These are phyloP conservation scores for Conticribra guillardii DNA, from an alignment of 108 stramenopile genomes.

Conservation along the genomic window DNA sequence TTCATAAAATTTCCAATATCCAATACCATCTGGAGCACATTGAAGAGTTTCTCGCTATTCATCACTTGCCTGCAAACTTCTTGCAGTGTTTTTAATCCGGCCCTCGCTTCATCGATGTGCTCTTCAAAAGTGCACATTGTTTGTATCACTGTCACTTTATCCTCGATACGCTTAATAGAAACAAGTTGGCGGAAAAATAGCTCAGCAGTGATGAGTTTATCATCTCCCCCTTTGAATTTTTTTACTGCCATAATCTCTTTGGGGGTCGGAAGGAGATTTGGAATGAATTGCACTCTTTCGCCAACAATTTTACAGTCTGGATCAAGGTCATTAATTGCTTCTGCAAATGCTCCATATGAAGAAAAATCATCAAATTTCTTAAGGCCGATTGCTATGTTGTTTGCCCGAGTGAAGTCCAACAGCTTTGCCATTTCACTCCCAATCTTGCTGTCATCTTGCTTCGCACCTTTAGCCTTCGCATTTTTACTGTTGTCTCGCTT, in stretches of 20 bases:
- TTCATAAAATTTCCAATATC: slow-evolving; percentile 94
- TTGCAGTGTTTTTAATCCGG: slow-evolving; percentile 65
- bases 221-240: slow-evolving; percentile 65
- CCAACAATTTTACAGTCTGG: slow-evolving; percentile 71
- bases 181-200: slow-evolving; percentile 76
- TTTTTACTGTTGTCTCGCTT: slow-evolving; percentile 55
- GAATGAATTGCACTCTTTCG: slow-evolving; percentile 80
- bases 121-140: slow-evolving; percentile 77
- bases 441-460: slow-evolving; percentile 29
- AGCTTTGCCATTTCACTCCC: slow-evolving; percentile 74
- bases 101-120: slow-evolving; percentile 55
- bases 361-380: slow-evolving; percentile 88
- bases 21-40: slow-evolving; percentile 85
- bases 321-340: slow-evolving; percentile 79
- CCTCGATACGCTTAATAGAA: slow-evolving; percentile 73
- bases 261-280: slow-evolving; percentile 72
- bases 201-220: slow-evolving; percentile 77
- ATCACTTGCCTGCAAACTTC: slow-evolving; percentile 81
- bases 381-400: slow-evolving; percentile 85
- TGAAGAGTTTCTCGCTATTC: slow-evolving; percentile 76
- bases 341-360: slow-evolving; percentile 65
- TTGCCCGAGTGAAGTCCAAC: slow-evolving; percentile 76
- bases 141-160: slow-evolving; percentile 77
- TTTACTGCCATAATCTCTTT: slow-evolving; percentile 75
- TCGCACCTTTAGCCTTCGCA: slow-evolving; percentile 32